These are phyloP conservation scores for Globisporangium nodosum DNA, from an alignment of 352 stramenopile genomes.

Conservation along the genomic window DNA sequence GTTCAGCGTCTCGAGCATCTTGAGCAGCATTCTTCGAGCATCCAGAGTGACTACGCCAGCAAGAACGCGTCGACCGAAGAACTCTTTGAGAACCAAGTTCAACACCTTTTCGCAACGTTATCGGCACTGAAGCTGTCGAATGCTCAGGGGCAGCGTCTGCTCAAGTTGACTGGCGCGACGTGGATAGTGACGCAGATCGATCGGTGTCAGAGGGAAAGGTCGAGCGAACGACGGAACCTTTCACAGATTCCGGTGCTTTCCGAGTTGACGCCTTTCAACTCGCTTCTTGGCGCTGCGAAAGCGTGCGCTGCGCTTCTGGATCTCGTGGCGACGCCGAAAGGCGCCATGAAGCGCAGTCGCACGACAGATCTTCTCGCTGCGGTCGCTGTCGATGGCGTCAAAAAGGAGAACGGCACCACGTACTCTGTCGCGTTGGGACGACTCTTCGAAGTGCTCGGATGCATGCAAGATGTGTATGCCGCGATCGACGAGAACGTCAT, in stretches of 20 bases:
- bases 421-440: not conserved
- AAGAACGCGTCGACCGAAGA: not conserved
- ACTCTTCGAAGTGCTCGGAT: not conserved
- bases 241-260: not conserved
- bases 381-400: constrained; percentile 1
- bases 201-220: not conserved
- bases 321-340: constrained; percentile 42
- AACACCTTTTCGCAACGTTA: constrained; percentile 16
- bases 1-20: constrained; percentile 4
- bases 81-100: constrained; percentile 7
- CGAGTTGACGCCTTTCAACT: constrained; percentile 14
- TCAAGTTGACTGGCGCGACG: constrained; percentile 41
- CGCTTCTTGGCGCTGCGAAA: constrained; percentile 17
- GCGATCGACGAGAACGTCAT: not conserved
- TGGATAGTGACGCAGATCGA: constrained; percentile 27
- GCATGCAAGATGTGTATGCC: not conserved
- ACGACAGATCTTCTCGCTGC: constrained; percentile 15
- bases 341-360: constrained; percentile 43
- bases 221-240: not conserved
- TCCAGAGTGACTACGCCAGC: not conserved
- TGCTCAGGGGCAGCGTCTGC: constrained; percentile 39
- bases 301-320: constrained; percentile 27
- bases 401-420: not conserved
- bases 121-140: constrained; percentile 52
- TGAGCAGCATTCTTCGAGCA: not conserved